Percentiles rank a stretch among this genome's conserved stretches.
phyloP scores from a whole-genome alignment of 2,329 filamentous ascomycete species.

The Fusarium nisikadoi region DNA sequence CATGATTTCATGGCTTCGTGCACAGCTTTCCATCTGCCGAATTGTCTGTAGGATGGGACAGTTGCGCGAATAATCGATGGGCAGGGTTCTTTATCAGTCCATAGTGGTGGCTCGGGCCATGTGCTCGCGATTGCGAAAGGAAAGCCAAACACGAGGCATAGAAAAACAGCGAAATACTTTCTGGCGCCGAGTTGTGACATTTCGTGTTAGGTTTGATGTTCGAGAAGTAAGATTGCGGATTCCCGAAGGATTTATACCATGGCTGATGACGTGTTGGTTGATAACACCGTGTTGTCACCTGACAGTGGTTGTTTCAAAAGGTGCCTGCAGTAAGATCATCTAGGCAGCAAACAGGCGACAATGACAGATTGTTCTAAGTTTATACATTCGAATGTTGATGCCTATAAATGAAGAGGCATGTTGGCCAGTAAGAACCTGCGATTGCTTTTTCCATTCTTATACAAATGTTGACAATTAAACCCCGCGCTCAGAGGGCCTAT shows the following conservation, averaged over 20 bases:
- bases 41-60: not conserved
- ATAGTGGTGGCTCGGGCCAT: not conserved
- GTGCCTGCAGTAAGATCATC: not conserved
- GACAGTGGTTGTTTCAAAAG: not conserved
- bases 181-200: not conserved
- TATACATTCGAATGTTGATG: not conserved
- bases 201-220: accelerated
- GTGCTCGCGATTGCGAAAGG: not conserved
- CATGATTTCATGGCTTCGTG: constrained; percentile 16
- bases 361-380: not conserved
- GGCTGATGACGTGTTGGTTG: not conserved
- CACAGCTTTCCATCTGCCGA: not conserved
- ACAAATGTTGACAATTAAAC: too few species aligned
- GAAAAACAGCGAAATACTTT: not conserved
- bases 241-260: not conserved
- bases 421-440: too few species aligned
- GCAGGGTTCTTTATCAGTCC: not conserved
- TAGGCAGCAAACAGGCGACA: not conserved
- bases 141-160: not conserved
- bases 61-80: not conserved
- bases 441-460: too few species aligned
- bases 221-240: not conserved
- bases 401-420: not conserved
- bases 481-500: too few species aligned
- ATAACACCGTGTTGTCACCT: not conserved